Evolutionary conservation across 306 rosid genomes (phyloP), one percentile per base, ranked within the genome.

Genomic region (Carpinus fangiana): DNA sequence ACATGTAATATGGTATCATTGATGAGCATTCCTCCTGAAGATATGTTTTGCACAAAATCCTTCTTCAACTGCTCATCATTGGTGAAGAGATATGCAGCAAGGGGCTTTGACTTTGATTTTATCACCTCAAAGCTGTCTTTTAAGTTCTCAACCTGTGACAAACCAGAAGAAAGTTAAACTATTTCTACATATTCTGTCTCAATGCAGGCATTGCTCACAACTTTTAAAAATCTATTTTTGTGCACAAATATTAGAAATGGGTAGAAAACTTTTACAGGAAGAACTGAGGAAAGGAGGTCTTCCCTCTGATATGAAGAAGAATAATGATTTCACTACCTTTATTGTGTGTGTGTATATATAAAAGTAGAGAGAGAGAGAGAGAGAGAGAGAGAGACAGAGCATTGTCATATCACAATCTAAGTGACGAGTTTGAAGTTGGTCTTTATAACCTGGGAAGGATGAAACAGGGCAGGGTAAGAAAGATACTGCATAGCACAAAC

Each of bases 21-120:
- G 81, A 93, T 81, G 75, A 91, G 91, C 94, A 93, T 90, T 76
- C 98, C 98, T 74, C 98, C 98, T 3, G 98, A 90, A 50, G 98
- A 88, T 77, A 93, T 78, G 20, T 89, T 89, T 8, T 83, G 88
- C 70, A 93, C 98, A 46, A 77, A 93, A 56, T 84, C 79, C 82
- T 88, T 85, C 91, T 93, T 90, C 82, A 90, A 78, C 59, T 89
- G 86, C 79, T 90, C 96, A 47, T 89, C 80, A 79, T 88, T 88
- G 43, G 98, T 88, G 82, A 93, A 93, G 76, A 90, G 88, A 79
- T 93, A 93, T 4, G 90, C 93, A 17, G 91, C 96, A 10, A 93
- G 93, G 75, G 98, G 96, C 65, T 93, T 89, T 13, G 96, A 90
- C 83, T 75, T 91, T 70, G 93, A 88, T 72, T 91, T 87, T 34